A percentile compares a stretch with the other conserved stretches of the same genome.
phyloP scores from a whole-genome alignment of 305 asterid genomes.

The Rubia tinctorum region DNA sequence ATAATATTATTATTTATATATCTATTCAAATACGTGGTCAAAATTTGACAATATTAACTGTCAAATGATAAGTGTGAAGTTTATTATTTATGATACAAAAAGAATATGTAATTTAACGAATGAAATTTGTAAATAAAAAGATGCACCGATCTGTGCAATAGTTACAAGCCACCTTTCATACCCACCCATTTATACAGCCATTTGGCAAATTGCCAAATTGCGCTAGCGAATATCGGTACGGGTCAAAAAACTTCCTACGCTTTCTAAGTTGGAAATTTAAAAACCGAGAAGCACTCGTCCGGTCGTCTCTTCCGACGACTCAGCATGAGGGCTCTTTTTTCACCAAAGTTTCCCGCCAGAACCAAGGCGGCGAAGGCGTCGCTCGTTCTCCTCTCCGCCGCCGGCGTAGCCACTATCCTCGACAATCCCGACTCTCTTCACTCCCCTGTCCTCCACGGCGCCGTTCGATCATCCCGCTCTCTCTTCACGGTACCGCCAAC shows the following conservation, averaged over 20 bases:
- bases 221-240: neutral
- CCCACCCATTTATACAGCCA: too few species aligned
- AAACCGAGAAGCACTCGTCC: neutral
- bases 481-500: constrained; percentile 43
- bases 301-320: constrained; percentile 2
- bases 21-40: too few species aligned
- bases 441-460: constrained; percentile 50
- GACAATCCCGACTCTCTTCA: constrained; percentile 14
- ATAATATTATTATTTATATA: too few species aligned
- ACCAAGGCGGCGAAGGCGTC: constrained; percentile 29
- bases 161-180: too few species aligned
- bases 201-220: neutral
- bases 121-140: too few species aligned
- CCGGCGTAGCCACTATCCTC: constrained; percentile 44
- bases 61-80: too few species aligned
- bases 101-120: too few species aligned
- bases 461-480: constrained; percentile 77
- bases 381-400: constrained; percentile 38
- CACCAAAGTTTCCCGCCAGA: constrained; percentile 38
- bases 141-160: too few species aligned
- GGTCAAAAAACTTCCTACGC: neutral
- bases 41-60: too few species aligned
- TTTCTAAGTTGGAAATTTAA: neutral
- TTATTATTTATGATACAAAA: too few species aligned
- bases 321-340: constrained; percentile 35